These are phyloP conservation scores for Serendipita sp. DNA, from an alignment of 768 basidiomycete genomes.

Conservation along the genomic window DNA sequence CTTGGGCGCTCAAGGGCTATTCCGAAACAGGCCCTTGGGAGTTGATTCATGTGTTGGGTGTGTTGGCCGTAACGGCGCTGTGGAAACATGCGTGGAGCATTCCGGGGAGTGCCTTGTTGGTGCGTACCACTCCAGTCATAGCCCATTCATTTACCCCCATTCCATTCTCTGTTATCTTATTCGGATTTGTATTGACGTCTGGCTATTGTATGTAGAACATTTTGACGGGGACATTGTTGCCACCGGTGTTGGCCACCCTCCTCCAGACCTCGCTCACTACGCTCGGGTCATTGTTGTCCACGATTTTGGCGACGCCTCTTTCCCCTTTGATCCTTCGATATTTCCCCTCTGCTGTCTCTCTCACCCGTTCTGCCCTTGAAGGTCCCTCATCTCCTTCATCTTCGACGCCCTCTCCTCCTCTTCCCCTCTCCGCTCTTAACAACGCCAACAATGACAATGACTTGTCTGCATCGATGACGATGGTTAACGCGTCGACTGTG, in stretches of 20 bases:
- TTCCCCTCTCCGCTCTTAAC: too few species aligned
- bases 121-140: conserved; percentile 22
- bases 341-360: conserved; percentile 70
- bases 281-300: conserved; percentile 68
- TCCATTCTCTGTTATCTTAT: neutral
- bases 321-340: conserved; percentile 67
- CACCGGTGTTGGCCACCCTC: conserved; percentile 65
- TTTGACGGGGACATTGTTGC: conserved; percentile 72
- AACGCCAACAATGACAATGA: too few species aligned
- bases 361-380: conserved; percentile 70
- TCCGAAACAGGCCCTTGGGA: conserved; percentile 51
- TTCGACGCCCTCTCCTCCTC: neutral
- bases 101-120: conserved; percentile 87
- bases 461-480: too few species aligned
- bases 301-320: conserved; percentile 65
- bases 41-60: conserved; percentile 62
- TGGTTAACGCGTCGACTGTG: too few species aligned
- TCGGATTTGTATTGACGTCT: too few species aligned
- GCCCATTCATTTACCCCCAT: conserved; percentile 10
- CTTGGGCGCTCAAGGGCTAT: conserved; percentile 61
- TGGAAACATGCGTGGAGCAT: conserved; percentile 99
- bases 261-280: conserved; percentile 76
- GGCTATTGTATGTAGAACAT: conserved; percentile 53
- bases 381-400: conserved; percentile 34
- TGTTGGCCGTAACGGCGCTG: conserved; percentile 67